These are phyloP conservation scores for Kazachstania africana DNA, from an alignment of 805 yeast species.

Conservation along the genomic window DNA sequence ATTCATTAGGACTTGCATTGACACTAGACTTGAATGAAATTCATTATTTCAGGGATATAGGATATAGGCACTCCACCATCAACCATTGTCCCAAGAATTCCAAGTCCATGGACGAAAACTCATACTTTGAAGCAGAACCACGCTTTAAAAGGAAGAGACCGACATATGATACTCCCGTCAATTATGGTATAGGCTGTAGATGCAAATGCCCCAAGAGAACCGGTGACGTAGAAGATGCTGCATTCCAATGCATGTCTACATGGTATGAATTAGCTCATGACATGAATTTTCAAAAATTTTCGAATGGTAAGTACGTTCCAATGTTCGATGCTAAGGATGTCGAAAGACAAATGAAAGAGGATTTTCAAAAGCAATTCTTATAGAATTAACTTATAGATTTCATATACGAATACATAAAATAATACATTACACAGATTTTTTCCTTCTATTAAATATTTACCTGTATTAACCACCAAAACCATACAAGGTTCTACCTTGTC, in stretches of 20 bases:
- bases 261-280: constrained; percentile 33
- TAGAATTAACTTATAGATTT: not conserved
- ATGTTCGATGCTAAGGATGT: constrained; percentile 1
- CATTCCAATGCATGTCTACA: constrained; percentile 38
- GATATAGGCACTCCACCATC: constrained; percentile 71
- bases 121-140: constrained; percentile 26
- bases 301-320: constrained; percentile 6
- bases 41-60: constrained; percentile 89
- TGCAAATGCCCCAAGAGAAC: constrained; percentile 59
- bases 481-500: constrained; percentile 98
- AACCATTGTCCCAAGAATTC: constrained; percentile 71
- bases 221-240: constrained; percentile 45
- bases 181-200: constrained; percentile 67
- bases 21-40: constrained; percentile 55
- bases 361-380: not conserved
- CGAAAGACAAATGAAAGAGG: constrained; percentile 2
- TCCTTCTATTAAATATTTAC: too few species aligned
- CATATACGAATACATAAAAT: not conserved
- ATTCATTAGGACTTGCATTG: constrained; percentile 76
- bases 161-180: constrained; percentile 26
- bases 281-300: constrained; percentile 2
- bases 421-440: not conserved
- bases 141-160: constrained; percentile 15
- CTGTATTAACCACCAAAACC: constrained; percentile 99
- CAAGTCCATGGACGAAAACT: constrained; percentile 15